Percentiles rank a stretch among this genome's conserved stretches.
These are phyloP conservation scores for Bipolaris oryzae DNA, from an alignment of 2,329 filamentous ascomycete genomes.

Conservation along the genomic window DNA sequence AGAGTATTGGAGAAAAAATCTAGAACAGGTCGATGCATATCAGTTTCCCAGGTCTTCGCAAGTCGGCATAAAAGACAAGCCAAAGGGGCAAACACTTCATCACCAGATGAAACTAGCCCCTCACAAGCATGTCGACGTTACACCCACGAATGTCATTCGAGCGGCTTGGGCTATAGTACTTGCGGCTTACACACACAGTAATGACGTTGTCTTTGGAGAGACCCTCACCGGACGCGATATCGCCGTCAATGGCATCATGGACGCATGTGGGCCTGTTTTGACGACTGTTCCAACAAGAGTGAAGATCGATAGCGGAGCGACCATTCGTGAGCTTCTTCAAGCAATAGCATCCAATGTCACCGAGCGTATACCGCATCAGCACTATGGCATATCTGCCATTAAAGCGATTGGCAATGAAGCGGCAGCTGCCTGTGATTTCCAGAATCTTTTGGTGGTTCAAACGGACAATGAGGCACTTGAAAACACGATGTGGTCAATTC, in stretches of 20 bases:
- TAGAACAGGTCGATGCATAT: slow-evolving; percentile 32
- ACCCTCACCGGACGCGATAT: slow-evolving; percentile 47
- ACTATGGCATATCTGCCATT: slow-evolving; percentile 48
- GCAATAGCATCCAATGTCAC: slow-evolving; percentile 27
- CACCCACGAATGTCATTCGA: slow-evolving; percentile 29
- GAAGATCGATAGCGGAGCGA: slow-evolving; percentile 30
- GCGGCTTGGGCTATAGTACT: slow-evolving; percentile 38
- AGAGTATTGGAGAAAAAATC: slow-evolving; percentile 43
- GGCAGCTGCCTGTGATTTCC: slow-evolving; percentile 62
- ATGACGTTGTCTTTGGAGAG: slow-evolving; percentile 34
- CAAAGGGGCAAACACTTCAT: slow-evolving; percentile 32
- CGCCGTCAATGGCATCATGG: slow-evolving; percentile 40
- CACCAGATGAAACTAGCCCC: slow-evolving; percentile 32
- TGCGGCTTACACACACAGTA: slow-evolving; percentile 23
- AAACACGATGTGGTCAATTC: slow-evolving; percentile 37
- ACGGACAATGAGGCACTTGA: slow-evolving; percentile 31
- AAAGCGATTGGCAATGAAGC: slow-evolving; percentile 57
- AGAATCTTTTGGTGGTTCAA: slow-evolving; percentile 62
- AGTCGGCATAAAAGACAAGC: slow-evolving; percentile 22
- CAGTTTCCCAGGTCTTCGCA: slow-evolving; percentile 43
- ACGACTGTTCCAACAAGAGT: slow-evolving; percentile 50
- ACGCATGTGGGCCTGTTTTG: slow-evolving; percentile 47
- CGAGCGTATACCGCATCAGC: slow-evolving; percentile 46
- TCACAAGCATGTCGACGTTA: slow-evolving; percentile 37
- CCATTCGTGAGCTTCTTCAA: slow-evolving; percentile 34